Conservation (phyloP, 306 rosid genomes). For the Mucuna pruriens region DNA sequence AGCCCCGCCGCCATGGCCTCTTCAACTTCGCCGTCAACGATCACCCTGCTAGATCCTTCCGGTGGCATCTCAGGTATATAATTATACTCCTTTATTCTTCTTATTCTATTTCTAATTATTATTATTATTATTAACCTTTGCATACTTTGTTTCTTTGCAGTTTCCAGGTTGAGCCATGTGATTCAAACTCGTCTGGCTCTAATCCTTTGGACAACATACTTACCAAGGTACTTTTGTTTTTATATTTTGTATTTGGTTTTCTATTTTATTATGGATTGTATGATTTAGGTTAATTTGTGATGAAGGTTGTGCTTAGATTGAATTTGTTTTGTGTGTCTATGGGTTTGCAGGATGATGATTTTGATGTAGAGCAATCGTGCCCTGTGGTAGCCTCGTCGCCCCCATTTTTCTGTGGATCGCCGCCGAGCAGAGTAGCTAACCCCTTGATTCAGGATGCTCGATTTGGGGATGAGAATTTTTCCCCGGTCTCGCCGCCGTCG, state of each 20-base stretch:
- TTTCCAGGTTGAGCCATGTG: constrained; percentile 67
- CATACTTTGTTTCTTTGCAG: constrained; percentile 46
- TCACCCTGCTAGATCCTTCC: constrained; percentile 50
- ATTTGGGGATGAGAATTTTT: constrained; percentile 76
- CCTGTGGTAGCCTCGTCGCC: constrained; percentile 74
- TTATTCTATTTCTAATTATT: neutral
- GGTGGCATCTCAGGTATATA: constrained; percentile 72
- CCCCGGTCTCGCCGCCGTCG: constrained; percentile 46
- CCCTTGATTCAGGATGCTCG: constrained; percentile 92
- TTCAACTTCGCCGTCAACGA: constrained; percentile 59
- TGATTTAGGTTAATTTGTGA: neutral
- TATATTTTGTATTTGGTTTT: neutral
- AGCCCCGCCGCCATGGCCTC: constrained; percentile 83
- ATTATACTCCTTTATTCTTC: neutral
- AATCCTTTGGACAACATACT: constrained; percentile 75
- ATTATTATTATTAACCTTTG: neutral
- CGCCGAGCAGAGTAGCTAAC: constrained; percentile 97
- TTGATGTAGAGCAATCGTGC: constrained; percentile 60
- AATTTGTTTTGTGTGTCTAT: neutral
- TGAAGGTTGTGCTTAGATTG: neutral
- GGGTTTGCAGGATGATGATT: constrained; percentile 68
- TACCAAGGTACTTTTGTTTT: constrained; percentile 56
- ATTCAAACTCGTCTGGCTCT: constrained; percentile 59
- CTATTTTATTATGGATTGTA: neutral
- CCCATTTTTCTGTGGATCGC: constrained; percentile 93